Percentiles rank a stretch among this genome's conserved stretches.
Evolutionary conservation across 768 basidiomycete species (phyloP).

Genomic region (Lyophyllum shimeji): DNA sequence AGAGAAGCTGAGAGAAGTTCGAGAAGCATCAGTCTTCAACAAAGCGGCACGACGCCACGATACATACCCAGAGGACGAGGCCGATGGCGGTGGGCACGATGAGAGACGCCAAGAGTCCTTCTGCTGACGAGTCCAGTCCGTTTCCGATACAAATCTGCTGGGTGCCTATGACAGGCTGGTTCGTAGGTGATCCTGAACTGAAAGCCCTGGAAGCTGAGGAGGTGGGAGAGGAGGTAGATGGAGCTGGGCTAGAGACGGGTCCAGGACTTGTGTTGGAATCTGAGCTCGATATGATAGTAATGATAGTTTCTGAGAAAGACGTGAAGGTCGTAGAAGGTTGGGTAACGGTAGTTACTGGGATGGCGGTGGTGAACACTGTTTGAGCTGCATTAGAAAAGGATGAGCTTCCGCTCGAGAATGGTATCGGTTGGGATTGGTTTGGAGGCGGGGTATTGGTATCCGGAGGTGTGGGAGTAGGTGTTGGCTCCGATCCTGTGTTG

Average conservation of each 20-base stretch:
- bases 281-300: conserved; percentile 18
- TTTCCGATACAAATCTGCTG: conserved; percentile 58
- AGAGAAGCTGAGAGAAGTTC: conserved; percentile 46
- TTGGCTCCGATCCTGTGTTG: not conserved
- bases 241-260: conserved; percentile 16
- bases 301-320: conserved; percentile 34
- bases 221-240: conserved; percentile 14
- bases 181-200: conserved; percentile 24
- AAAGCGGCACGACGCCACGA: conserved; percentile 1
- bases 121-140: conserved; percentile 61
- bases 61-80: conserved; percentile 66
- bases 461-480: conserved; percentile 9
- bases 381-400: conserved; percentile 2
- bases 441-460: conserved; percentile 4
- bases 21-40: conserved; percentile 12
- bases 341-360: conserved; percentile 39
- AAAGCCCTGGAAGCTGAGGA: conserved; percentile 21
- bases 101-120: conserved; percentile 59
- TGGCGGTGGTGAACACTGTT: conserved; percentile 28
- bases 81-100: conserved; percentile 60
- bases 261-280: conserved; percentile 18
- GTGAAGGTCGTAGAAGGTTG: conserved; percentile 41
- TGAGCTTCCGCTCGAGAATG: not conserved
- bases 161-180: conserved; percentile 21
- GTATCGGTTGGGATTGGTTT: not conserved